Conservation (phyloP, 2,329 filamentous ascomycete species). For the Lasiodiplodia sp. region DNA sequence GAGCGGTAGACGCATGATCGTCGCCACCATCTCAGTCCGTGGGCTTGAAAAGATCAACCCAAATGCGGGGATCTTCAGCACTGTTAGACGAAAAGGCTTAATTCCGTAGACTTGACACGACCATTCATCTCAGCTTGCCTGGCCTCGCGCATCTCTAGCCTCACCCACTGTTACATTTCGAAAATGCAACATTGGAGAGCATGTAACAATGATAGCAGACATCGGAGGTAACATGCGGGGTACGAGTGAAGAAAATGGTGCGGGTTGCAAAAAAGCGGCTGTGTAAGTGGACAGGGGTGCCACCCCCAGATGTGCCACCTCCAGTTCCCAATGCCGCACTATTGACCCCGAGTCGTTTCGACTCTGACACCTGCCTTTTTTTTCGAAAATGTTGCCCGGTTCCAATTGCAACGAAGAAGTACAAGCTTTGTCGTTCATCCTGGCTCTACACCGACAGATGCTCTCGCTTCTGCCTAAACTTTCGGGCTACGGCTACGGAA, state of each 20-base stretch:
- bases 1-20: neutral
- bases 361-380: neutral
- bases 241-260: neutral
- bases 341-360: neutral
- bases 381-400: neutral
- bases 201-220: neutral
- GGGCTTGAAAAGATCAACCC: neutral
- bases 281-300: neutral
- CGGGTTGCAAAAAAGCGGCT: neutral
- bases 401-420: neutral
- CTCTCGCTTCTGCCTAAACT: too few relatives aligned
- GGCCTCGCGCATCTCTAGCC: neutral
- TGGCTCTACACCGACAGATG: neutral
- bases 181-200: neutral
- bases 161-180: neutral
- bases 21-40: neutral
- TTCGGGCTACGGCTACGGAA: too few relatives aligned
- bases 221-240: neutral
- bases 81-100: neutral
- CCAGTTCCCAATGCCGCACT: conserved; percentile 12
- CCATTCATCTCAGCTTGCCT: neutral
- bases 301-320: neutral
- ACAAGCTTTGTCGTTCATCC: neutral
- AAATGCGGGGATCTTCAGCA: neutral
- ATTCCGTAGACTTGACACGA: neutral